Evolutionary conservation across 2,329 filamentous ascomycete genomes (phyloP).

Genomic region (Colletotrichum tropicale): DNA sequence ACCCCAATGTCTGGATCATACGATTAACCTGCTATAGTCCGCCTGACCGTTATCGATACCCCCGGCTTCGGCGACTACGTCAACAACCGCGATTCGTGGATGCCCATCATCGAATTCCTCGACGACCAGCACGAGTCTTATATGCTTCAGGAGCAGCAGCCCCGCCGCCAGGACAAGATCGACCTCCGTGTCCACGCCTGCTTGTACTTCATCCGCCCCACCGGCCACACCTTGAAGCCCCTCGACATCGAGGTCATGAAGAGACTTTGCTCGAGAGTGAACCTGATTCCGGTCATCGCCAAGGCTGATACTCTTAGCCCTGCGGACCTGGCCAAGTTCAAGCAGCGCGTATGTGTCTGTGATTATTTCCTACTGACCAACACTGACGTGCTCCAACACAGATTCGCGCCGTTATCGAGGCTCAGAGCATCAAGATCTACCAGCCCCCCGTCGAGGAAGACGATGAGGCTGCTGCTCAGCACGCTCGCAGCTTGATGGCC

Average conservation of each 20-base stretch:
- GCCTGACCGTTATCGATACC: slow-evolving; percentile 97
- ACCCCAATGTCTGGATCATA: neutral
- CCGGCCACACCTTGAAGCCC: slow-evolving; percentile 97
- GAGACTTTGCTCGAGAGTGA: slow-evolving; percentile 95
- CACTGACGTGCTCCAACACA: slow-evolving; percentile 39
- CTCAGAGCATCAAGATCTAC: slow-evolving; percentile 99
- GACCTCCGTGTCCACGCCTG: slow-evolving; percentile 98
- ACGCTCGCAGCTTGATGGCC: slow-evolving; percentile 91
- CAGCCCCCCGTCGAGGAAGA: slow-evolving; percentile 97
- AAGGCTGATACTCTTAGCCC: slow-evolving; percentile 99
- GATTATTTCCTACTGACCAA: neutral
- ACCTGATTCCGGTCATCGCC: slow-evolving; percentile 96
- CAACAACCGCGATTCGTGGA: slow-evolving; percentile 99
- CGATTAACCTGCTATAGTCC: slow-evolving; percentile 65
- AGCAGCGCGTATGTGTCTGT: slow-evolving; percentile 76
- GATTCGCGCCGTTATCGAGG: slow-evolving; percentile 95
- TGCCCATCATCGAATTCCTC: slow-evolving; percentile 99
- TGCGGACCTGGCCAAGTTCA: slow-evolving; percentile 89
- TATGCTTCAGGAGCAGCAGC: slow-evolving; percentile 99
- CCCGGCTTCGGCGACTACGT: slow-evolving; percentile 99
- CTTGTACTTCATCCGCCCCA: slow-evolving; percentile 98
- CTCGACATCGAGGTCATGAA: slow-evolving; percentile 99
- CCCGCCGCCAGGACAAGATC: slow-evolving; percentile 97
- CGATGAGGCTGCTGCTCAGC: slow-evolving; percentile 93
- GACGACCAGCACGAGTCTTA: slow-evolving; percentile 99